Conservation (phyloP, 2,329 filamentous ascomycete genomes). For the Raffaelea arxii region DNA sequence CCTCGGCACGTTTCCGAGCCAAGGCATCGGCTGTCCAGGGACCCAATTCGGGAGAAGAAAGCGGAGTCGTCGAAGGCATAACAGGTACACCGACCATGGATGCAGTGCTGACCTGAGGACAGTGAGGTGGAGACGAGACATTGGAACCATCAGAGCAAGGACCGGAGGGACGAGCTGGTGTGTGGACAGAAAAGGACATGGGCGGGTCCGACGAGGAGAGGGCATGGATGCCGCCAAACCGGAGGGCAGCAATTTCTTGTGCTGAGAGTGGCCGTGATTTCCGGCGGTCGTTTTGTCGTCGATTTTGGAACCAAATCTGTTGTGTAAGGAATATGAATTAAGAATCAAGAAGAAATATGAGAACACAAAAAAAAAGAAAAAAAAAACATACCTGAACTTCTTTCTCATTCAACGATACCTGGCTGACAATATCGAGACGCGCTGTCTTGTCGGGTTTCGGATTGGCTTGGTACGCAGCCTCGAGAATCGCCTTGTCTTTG, state of each 20-base stretch:
- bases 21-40: conserved; percentile 13
- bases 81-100: conserved; percentile 5
- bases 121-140: conserved; percentile 10
- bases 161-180: conserved; percentile 3
- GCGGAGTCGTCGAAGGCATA: conserved; percentile 13
- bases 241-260: conserved; percentile 60
- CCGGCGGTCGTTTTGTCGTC: conserved; percentile 82
- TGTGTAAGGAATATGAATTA: neutral
- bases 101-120: conserved; percentile 6
- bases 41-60: conserved; percentile 14
- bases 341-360: neutral
- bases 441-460: conserved; percentile 86
- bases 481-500: conserved; percentile 81
- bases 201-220: conserved; percentile 37
- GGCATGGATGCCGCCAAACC: conserved; percentile 43
- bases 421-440: conserved; percentile 73
- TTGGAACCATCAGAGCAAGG: conserved; percentile 9
- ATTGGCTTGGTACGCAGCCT: conserved; percentile 75
- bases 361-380: neutral
- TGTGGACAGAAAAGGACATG: conserved; percentile 14
- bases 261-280: conserved; percentile 76
- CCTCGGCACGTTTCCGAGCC: conserved; percentile 7
- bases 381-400: conserved; percentile 73
- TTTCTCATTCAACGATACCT: conserved; percentile 84
- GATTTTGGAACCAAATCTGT: conserved; percentile 97